Evolutionary conservation across 2,329 filamentous ascomycete genomes (phyloP).

Genomic region (Bertia moriformis): DNA sequence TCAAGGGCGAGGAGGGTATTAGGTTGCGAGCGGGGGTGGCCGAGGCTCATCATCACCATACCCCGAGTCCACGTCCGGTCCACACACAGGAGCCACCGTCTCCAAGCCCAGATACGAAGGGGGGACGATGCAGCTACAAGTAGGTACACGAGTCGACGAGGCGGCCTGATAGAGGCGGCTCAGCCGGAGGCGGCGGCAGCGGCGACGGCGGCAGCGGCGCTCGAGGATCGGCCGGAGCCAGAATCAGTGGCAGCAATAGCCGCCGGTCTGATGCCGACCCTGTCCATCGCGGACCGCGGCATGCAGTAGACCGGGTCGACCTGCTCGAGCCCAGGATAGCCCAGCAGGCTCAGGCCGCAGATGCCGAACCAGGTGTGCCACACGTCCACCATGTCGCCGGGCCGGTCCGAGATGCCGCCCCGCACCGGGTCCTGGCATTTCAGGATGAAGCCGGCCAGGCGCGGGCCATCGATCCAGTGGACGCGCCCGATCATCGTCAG

Average conservation of each 20-base stretch:
- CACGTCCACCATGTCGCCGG: constrained; percentile 90
- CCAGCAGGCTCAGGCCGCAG: constrained; percentile 72
- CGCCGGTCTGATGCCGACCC: no score
- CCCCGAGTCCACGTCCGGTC: no score
- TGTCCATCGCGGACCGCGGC: constrained; percentile 52
- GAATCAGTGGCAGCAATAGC: constrained; percentile 1
- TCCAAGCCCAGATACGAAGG: no score
- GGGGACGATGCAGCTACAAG: no score
- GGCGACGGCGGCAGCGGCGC: no score
- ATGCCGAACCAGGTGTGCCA: constrained; percentile 89
- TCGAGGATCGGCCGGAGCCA: constrained; percentile 3
- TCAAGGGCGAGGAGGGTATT: constrained; percentile 48
- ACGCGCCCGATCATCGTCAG: constrained; percentile 74
- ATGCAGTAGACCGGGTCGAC: constrained; percentile 83
- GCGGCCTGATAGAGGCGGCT: no score
- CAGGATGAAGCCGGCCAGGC: constrained; percentile 70
- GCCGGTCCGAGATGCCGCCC: constrained; percentile 79
- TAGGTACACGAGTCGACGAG: no score
- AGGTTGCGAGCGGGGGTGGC: constrained; percentile 60
- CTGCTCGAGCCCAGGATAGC: constrained; percentile 59
- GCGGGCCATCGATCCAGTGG: constrained; percentile 83
- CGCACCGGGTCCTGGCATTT: constrained; percentile 71
- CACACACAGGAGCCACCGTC: no score
- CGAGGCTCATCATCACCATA: no score
- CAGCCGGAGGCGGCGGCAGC: not conserved